Percentiles rank a stretch among this genome's conserved stretches.
Evolutionary conservation across 2,329 filamentous ascomycete genomes (phyloP).

Genomic region (Aspergillus udagawae): DNA sequence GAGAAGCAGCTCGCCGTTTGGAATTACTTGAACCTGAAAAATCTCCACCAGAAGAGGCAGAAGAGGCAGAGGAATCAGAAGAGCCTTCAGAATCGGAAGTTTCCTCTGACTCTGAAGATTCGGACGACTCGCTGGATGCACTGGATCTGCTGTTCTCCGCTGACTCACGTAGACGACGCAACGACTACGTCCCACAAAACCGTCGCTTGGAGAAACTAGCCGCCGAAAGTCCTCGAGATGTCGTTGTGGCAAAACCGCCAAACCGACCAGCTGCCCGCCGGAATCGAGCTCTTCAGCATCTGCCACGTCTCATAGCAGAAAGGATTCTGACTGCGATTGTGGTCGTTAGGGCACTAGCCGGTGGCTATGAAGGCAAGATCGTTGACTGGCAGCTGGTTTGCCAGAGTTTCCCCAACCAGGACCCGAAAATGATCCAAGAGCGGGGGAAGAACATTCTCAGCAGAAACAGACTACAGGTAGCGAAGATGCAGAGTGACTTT

Average conservation of each 20-base stretch:
- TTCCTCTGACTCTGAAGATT: not conserved
- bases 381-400: conserved; percentile 46
- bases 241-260: not conserved
- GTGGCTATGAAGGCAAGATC: conserved; percentile 39
- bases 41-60: not conserved
- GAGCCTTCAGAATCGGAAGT: not conserved
- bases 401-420: conserved; percentile 38
- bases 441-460: conserved; percentile 35
- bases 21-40: not conserved
- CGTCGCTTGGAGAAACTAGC: conserved; percentile 24
- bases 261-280: conserved; percentile 20
- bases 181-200: conserved; percentile 7
- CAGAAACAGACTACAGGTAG: conserved; percentile 37
- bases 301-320: conserved; percentile 27
- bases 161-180: not conserved
- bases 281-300: conserved; percentile 15
- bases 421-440: conserved; percentile 35
- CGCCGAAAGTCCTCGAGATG: conserved; percentile 1
- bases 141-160: not conserved
- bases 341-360: conserved; percentile 43
- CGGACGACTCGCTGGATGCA: not conserved
- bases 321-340: conserved; percentile 42
- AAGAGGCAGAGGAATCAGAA: not conserved
- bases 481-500: conserved; percentile 45
- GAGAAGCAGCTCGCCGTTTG: not conserved